Conservation (phyloP, 306 rosid species). For the Morella rubra region DNA sequence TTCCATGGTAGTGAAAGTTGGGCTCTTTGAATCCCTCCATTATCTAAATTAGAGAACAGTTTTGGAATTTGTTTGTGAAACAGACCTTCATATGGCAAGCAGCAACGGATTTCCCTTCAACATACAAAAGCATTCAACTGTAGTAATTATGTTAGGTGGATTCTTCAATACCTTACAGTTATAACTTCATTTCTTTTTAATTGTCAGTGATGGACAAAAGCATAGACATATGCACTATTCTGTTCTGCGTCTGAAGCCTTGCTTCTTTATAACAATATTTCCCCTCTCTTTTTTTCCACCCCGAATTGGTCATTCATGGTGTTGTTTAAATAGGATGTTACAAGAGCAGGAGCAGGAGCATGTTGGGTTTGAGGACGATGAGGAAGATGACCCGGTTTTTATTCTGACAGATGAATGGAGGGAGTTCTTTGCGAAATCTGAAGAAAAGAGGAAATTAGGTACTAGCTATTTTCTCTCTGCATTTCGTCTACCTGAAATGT, state of each 20-base stretch:
- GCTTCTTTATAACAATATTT: neutral
- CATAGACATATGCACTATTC: neutral
- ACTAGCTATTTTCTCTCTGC: constrained; percentile 7
- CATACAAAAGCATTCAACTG: neutral
- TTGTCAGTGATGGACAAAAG: neutral
- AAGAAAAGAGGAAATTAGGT: constrained; percentile 68
- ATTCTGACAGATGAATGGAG: constrained; percentile 80
- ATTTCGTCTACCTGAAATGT: neutral
- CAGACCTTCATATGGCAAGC: no score
- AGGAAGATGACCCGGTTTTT: constrained; percentile 65
- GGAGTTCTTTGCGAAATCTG: constrained; percentile 76
- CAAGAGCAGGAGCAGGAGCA: constrained; percentile 39
- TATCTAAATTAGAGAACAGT: neutral
- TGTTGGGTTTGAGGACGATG: constrained; percentile 43
- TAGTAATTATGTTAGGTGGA: neutral
- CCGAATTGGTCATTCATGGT: neutral
- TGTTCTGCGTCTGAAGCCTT: neutral
- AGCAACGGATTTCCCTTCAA: no score
- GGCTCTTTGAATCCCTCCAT: neutral
- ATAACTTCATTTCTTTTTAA: no score
- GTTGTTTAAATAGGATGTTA: constrained; percentile 40
- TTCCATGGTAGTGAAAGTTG: neutral
- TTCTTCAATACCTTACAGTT: neutral
- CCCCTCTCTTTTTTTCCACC: neutral
- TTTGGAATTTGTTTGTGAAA: neutral